A percentile compares a stretch with the other conserved stretches of the same genome.
Evolutionary conservation across 2,329 filamentous ascomycete species (phyloP).

Genomic region (Neofusicoccum umdonicola): DNA sequence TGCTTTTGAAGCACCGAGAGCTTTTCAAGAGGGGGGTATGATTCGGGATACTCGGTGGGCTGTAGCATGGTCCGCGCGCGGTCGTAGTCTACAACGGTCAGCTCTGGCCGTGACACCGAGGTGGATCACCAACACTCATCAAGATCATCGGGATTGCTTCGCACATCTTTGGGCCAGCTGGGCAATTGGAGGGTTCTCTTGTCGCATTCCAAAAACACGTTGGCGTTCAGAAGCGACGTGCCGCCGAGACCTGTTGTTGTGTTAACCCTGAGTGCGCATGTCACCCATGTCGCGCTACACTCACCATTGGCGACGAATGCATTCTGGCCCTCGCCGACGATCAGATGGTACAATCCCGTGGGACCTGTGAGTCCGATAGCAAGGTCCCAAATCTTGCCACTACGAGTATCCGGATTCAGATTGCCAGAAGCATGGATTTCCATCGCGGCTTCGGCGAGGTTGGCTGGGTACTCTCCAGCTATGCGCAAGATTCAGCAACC

Average conservation of each 20-base stretch:
- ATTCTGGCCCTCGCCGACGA: slow-evolving; percentile 63
- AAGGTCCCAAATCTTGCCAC: too few relatives aligned
- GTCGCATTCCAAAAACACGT: slow-evolving; percentile 63
- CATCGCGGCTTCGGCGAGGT: slow-evolving; percentile 45
- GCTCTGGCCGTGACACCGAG: too few relatives aligned
- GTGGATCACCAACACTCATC: slow-evolving; percentile 36
- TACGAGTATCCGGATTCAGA: background rate
- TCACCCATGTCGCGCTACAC: background rate
- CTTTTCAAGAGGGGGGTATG: slow-evolving; percentile 60
- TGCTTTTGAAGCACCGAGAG: slow-evolving; percentile 57
- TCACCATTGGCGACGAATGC: slow-evolving; percentile 58
- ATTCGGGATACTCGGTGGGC: slow-evolving; percentile 56
- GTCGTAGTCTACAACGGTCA: slow-evolving; percentile 46
- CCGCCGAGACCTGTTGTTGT: slow-evolving; percentile 55
- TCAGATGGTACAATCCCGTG: slow-evolving; percentile 61
- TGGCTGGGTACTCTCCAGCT: slow-evolving; percentile 60
- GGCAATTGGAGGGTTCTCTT: slow-evolving; percentile 52
- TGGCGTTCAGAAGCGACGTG: slow-evolving; percentile 65
- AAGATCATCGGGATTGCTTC: slow-evolving; percentile 40
- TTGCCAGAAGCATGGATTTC: slow-evolving; percentile 59
- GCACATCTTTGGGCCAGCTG: slow-evolving; percentile 61
- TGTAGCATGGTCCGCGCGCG: slow-evolving; percentile 57
- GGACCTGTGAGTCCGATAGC: too few relatives aligned
- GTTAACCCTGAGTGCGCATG: too few relatives aligned
- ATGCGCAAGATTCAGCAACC: background rate